Base-by-base conservation (phyloP, 345 rosid genomes). In the Linum tenue region DNA sequence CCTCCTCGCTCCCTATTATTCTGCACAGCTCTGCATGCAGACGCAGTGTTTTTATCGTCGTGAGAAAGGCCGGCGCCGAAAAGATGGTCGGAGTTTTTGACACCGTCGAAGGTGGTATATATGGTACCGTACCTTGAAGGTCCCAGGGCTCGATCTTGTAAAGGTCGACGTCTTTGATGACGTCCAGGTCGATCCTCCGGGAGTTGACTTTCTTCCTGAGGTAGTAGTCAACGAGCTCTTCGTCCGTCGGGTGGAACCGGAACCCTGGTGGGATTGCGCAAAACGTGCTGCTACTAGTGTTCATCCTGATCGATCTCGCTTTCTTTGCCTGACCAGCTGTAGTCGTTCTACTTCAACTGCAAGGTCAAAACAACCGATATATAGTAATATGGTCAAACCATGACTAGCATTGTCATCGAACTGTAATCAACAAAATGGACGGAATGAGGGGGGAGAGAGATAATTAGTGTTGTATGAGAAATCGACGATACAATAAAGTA, bases 61-160 rank as follows among this genome's bases (percentile, higher is more conserved):
- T n/a, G n/a, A n/a, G n/a, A n/a, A n/a, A n/a, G n/a, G n/a, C n/a
- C n/a, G n/a, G n/a, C n/a, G n/a, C n/a, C n/a, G n/a, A n/a, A n/a
- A n/a, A n/a, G n/a, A n/a, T n/a, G n/a, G n/a, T n/a, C n/a, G n/a
- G n/a, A n/a, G n/a, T n/a, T n/a, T n/a, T n/a, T n/a, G n/a, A n/a
- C n/a, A n/a, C n/a, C n/a, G n/a, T n/a, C n/a, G n/a, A n/a, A n/a
- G n/a, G n/a, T n/a, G n/a, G n/a, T n/a, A n/a, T n/a, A n/a, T n/a
- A n/a, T n/a, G n/a, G n/a, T n/a, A n/a, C n/a, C n/a, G n/a, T n/a
- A 76, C 79, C 79, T 76, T 72, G 76, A 37, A 76, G 75, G 66
- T 76, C 79, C 79, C 79, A 76, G 3, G 79, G 79, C 66, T 76
- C 79, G 7, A 76, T 72, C 60, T 66, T 76, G 40, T 76, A 72